Evolutionary conservation across 495 filamentous ascomycete species (phyloP), one percentile per base, ranked within the genome.

Genomic region (Penicillium parvum): DNA sequence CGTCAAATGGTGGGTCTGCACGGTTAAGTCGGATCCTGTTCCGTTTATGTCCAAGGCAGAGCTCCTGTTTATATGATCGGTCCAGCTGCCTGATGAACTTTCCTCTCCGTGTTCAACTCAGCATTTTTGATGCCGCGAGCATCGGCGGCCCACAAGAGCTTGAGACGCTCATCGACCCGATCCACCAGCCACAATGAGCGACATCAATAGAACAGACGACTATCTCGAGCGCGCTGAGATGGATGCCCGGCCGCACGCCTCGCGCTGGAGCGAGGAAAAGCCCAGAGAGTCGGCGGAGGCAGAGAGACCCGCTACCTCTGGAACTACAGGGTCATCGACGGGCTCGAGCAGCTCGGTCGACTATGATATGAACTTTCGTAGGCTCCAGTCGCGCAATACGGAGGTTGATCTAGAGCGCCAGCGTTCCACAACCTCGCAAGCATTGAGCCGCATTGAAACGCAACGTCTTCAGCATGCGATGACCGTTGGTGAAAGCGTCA

Each of bases 381-480:
- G 53, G 16, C 33, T 66, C 8, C 64, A 61, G 27, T 63, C 64
- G 33, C 64, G 60, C 5, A 73, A 76, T 16, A 90, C 86, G 5
- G 74, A 79, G 47, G 54, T 74, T 48, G 86, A 88, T 37, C 71
- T 88, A 10, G 85, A 89, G 54, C 70, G 85, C 46, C 77, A 84
- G 50, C 52, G 52, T 32, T 58, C 62, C 7, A 42, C 18, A 5
- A 17, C 35, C 2, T 62, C 64, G 0, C 86, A 84, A 33, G 84
- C 78, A 34, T 65, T 94, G 17, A 84, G 80, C 52, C 74, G 88
- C 14, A 90, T 90, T 49, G 75, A 89, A 45, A 69, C 65, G 3
- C 65, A 69, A 26, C 59, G 65, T 3, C 50, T 61, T 3, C 65
- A 69, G 38, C 65, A 69, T 55, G 42, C 55, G 9, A 45, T 60